These are phyloP conservation scores for Karstenula rhodostoma DNA, from an alignment of 2,329 filamentous ascomycete genomes.

Conservation along the genomic window DNA sequence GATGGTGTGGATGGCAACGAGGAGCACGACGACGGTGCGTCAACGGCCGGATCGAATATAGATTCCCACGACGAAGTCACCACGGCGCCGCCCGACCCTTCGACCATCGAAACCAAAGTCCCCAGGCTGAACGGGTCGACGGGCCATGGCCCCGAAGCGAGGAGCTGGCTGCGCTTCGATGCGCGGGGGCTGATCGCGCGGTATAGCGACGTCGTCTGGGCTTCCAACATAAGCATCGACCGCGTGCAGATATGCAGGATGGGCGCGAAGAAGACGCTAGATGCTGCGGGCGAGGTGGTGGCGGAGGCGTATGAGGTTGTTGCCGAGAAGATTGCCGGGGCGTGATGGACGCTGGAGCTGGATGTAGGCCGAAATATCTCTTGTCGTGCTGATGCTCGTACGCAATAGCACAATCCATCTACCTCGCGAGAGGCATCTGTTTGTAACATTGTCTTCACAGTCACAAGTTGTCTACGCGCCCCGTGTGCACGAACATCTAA, in stretches of 20 bases:
- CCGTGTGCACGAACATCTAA: no score
- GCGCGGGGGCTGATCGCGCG: conserved; percentile 55
- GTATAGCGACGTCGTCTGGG: conserved; percentile 75
- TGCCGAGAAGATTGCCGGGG: conserved; percentile 38
- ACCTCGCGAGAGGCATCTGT: no score
- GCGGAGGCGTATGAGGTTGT: conserved; percentile 63
- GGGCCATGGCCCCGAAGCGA: conserved; percentile 44
- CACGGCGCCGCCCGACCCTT: conserved; percentile 18
- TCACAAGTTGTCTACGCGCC: no score
- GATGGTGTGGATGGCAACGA: not conserved
- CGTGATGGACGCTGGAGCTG: not conserved
- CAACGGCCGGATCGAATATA: conserved; percentile 14
- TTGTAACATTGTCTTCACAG: no score
- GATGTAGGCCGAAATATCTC: no score
- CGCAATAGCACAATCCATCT: no score
- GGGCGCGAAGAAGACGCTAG: conserved; percentile 75
- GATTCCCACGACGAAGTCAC: conserved; percentile 13
- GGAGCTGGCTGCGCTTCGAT: conserved; percentile 52
- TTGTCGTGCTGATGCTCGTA: no score
- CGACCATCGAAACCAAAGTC: conserved; percentile 14
- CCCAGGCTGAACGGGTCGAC: conserved; percentile 13
- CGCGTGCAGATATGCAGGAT: conserved; percentile 83
- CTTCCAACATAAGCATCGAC: conserved; percentile 71
- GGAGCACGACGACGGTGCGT: conserved; percentile 15
- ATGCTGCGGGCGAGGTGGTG: conserved; percentile 57